Base-by-base conservation (phyloP, 2,329 filamentous ascomycete genomes). In the Cadophora malorum region DNA sequence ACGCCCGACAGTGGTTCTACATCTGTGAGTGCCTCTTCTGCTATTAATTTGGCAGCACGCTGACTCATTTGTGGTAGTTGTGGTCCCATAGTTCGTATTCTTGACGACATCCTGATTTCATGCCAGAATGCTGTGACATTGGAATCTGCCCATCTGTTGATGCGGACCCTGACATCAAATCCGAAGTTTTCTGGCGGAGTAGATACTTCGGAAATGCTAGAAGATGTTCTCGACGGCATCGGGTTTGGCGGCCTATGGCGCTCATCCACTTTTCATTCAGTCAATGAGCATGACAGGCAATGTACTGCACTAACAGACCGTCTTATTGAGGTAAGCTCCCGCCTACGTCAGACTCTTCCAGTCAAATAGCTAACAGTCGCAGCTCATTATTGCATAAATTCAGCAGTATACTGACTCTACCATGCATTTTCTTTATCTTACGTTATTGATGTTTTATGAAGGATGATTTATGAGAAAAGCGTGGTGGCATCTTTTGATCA, bases 241-340 rank as follows among this genome's bases (percentile, higher is more conserved):
- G 89, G 89, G 1, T 90, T 91, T 69, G 82, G 84, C 9, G 89
- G 89, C 0, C 79, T 91, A 1, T 90, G 87, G 87, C 83, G 83
- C 14, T 76, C 74, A 12, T 74, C 75, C 4, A 77, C 76, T 8
- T 79, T 78, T 53, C 76, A 78, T 41, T 66, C 55, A 7, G 52
- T 64, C 21, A 75, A 75, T 65, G 75, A 77, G 25, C 72, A 75
- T 28, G 76, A 77, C 25, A 75, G 75, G 55, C 74, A 78, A 58
- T 76, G 76, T 62, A 77, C 71, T 33, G 67, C 63, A 6, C 62
- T 73, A 62, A 73, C 71, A 1, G 70, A 73, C 53, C 67, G 71
- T 35, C 63, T 73, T 16, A 73, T 73, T 56, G 70, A 73, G 69
- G 71, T 70, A 65, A 25, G 62, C 59, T 28, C 28, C 28, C 28